phyloP scores from a whole-genome alignment of 768 basidiomycete genomes.

The Phallus indusiatus region DNA sequence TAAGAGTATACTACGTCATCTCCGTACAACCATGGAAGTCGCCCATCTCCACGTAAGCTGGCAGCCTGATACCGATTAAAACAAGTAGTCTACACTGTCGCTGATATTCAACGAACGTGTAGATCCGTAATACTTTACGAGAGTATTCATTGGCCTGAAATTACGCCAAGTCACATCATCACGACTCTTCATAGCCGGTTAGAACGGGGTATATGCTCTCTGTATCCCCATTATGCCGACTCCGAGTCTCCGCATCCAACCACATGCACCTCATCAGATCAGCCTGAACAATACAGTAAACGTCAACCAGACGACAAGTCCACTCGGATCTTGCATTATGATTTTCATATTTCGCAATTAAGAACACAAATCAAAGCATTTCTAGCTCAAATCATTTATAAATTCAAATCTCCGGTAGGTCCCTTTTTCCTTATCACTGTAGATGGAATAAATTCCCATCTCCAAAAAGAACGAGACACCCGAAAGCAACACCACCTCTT shows the following conservation, averaged over 20 bases:
- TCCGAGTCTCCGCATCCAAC: too few relatives aligned
- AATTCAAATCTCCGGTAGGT: not conserved
- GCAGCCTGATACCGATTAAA: not conserved
- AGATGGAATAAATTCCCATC: not conserved
- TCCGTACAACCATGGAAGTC: not conserved
- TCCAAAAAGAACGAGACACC: not conserved
- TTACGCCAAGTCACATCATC: not conserved
- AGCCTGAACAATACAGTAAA: too few relatives aligned
- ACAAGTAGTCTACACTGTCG: not conserved
- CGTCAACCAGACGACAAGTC: too few relatives aligned
- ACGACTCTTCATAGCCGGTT: not conserved
- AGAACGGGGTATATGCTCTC: not conserved
- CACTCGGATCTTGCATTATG: too few relatives aligned
- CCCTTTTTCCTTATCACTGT: not conserved
- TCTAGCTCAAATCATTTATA: not conserved
- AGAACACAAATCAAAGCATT: too few relatives aligned
- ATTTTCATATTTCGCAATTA: too few relatives aligned
- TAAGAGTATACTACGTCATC: not conserved
- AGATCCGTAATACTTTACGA: not conserved
- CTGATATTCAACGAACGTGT: not conserved
- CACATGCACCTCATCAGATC: too few relatives aligned
- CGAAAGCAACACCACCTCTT: not conserved
- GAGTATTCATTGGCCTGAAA: not conserved
- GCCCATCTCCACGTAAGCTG: not conserved
- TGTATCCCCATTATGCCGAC: not conserved